Base-by-base conservation (phyloP, 495 filamentous ascomycete species). In the Barbatosphaeria neglecta region DNA sequence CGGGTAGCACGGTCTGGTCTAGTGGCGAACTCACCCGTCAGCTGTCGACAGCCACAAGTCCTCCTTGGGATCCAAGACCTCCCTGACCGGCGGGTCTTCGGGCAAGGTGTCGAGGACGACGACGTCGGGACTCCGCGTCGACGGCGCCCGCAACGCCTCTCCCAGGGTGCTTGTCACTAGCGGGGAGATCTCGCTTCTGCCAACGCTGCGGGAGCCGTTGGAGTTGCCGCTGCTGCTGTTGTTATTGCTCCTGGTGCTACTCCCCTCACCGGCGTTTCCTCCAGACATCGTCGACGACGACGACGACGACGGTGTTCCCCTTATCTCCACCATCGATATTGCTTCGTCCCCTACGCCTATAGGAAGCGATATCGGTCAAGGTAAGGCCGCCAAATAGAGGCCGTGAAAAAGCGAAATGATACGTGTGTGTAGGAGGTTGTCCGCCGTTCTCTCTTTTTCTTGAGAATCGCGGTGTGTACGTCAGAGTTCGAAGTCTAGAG, bases 41-140 rank as follows among this genome's bases (percentile, higher is more conserved):
- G 57, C 62, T 15, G 64, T 70, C 23, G 59, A 65, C 37, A 70
- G 42, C 65, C 67, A 71, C 19, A 72, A 56, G 51, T 72, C 68
- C 41, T 66, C 64, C 49, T 64, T 67, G 17, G 65, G 65, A 44
- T 72, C 61, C 22, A 65, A 47, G 4, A 37, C 31, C 20, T 63
- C 61, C 17, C 50, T 53, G 18, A 53, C 46, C 22, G 43, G 20
- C 15, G 37, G 15, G 3, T 45, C 50, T 15, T 51, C 47, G 25
- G 61, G 50, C 25, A 62, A n/a, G 1, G 57, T 46, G 11, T 68
- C 56, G 16, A 67, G 38, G 20, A 66, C 56, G 17, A 67, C 65
- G n/a, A 69, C 57, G 40, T 58, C 60, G 3, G 67, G 69, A 10
- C 56, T 49, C 2, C 38, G 58, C 0, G 53, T 53, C 9, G 62